Conservation (phyloP, 2,329 filamentous ascomycete genomes). For the Stemphylium beticola region DNA sequence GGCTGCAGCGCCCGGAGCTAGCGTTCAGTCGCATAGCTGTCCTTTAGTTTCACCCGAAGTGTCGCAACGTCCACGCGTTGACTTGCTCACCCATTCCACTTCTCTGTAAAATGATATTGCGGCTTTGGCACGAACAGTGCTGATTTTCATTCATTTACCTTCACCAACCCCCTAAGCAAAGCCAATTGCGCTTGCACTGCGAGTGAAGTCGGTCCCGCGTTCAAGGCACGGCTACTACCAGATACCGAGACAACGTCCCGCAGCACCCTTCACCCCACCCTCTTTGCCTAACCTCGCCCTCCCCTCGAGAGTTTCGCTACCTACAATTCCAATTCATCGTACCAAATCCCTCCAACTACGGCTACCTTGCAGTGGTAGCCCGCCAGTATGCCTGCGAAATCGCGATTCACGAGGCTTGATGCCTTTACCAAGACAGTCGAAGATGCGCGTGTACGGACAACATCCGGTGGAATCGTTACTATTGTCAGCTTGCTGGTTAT, state of each 20-base stretch:
- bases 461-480: slow-evolving; percentile 92
- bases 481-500: slow-evolving; percentile 89
- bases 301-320: slow-evolving; percentile 5
- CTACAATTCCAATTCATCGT: neutral
- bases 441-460: slow-evolving; percentile 94
- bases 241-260: slow-evolving; percentile 12
- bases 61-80: slow-evolving; percentile 31
- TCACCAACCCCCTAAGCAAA: slow-evolving; percentile 5
- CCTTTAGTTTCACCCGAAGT: slow-evolving; percentile 39
- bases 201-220: slow-evolving; percentile 4
- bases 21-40: slow-evolving; percentile 37
- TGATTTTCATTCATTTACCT: slow-evolving; percentile 27
- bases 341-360: neutral
- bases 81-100: slow-evolving; percentile 22
- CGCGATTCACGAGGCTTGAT: slow-evolving; percentile 93
- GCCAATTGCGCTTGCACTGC: slow-evolving; percentile 20
- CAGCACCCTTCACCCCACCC: slow-evolving; percentile 17
- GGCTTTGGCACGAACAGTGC: slow-evolving; percentile 30
- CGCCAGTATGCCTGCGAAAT: slow-evolving; percentile 79
- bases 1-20: slow-evolving; percentile 20
- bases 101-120: slow-evolving; percentile 33
- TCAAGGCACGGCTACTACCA: slow-evolving; percentile 7
- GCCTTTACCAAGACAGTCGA: slow-evolving; percentile 99
- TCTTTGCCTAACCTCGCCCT: slow-evolving; percentile 17
- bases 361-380: slow-evolving; percentile 19